These are phyloP conservation scores for Agrocybe chaxingu DNA, from an alignment of 768 basidiomycete genomes.

Conservation along the genomic window DNA sequence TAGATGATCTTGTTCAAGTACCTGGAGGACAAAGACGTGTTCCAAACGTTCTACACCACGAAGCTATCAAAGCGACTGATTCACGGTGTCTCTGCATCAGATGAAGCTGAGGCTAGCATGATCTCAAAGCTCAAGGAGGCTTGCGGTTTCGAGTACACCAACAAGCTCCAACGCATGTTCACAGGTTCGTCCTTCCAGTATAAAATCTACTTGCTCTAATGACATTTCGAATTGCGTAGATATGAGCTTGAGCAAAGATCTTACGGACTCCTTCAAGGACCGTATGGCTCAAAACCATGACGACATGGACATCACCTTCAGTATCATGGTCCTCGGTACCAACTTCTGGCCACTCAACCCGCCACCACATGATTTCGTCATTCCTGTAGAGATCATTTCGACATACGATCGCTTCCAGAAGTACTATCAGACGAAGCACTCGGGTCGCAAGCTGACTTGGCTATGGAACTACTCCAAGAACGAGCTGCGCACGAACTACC, in stretches of 20 bases:
- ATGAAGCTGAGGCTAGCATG: conserved; percentile 98
- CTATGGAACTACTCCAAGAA: conserved; percentile 99
- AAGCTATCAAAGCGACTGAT: conserved; percentile 95
- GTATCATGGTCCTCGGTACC: conserved; percentile 92
- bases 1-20: conserved; percentile 99
- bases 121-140: conserved; percentile 98
- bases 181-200: conserved; percentile 56
- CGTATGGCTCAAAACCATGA: conserved; percentile 87
- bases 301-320: conserved; percentile 90
- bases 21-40: conserved; percentile 98
- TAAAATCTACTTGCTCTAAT: neutral
- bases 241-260: conserved; percentile 94
- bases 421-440: conserved; percentile 94
- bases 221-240: conserved; percentile 43
- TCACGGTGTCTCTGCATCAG: conserved; percentile 88
- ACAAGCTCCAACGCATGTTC: conserved; percentile 98
- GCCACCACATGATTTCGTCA: conserved; percentile 82
- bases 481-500: conserved; percentile 91
- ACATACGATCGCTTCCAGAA: conserved; percentile 92
- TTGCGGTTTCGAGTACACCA: conserved; percentile 98
- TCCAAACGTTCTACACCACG: conserved; percentile 98
- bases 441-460: conserved; percentile 95
- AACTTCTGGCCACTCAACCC: conserved; percentile 96
- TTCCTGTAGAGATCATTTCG: conserved; percentile 82
- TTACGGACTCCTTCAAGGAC: conserved; percentile 96